These are phyloP conservation scores for Penicillium psychrofluorescens DNA, from an alignment of 495 filamentous ascomycete genomes.

Conservation along the genomic window DNA sequence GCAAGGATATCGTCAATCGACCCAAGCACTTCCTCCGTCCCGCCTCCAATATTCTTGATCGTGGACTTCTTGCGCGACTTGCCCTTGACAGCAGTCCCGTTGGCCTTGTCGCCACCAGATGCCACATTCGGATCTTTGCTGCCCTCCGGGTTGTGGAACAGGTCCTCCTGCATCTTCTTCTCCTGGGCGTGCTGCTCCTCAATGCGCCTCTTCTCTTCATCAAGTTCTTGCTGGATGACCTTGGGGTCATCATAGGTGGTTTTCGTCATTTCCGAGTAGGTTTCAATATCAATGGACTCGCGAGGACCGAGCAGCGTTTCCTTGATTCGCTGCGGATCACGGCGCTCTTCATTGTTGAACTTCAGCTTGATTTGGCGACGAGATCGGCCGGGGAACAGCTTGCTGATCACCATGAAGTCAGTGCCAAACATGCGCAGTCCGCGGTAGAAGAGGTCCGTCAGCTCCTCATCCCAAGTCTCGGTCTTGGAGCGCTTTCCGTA, in stretches of 20 bases:
- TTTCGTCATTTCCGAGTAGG: constrained; percentile 58
- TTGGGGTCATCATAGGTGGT: constrained; percentile 46
- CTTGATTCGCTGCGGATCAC: constrained; percentile 61
- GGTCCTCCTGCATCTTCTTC: constrained; percentile 44
- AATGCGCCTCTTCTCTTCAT: constrained; percentile 60
- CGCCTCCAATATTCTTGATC: constrained; percentile 24
- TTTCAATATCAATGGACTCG: constrained; percentile 54
- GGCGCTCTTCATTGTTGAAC: constrained; percentile 85
- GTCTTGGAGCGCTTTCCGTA: constrained; percentile 65
- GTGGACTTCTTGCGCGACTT: constrained; percentile 31
- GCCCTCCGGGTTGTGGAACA: constrained; percentile 38
- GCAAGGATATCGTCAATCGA: constrained; percentile 31
- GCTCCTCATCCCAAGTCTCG: constrained; percentile 67
- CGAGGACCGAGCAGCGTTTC: constrained; percentile 56
- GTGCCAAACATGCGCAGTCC: constrained; percentile 84
- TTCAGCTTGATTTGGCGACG: constrained; percentile 83
- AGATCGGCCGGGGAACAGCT: constrained; percentile 68
- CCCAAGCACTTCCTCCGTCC: constrained; percentile 36
- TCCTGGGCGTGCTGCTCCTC: constrained; percentile 61
- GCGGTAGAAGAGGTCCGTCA: constrained; percentile 79
- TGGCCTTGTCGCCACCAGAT: constrained; percentile 28
- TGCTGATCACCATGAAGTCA: constrained; percentile 82
- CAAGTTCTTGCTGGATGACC: constrained; percentile 54
- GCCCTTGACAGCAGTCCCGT: constrained; percentile 22
- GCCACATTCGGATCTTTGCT: constrained; percentile 23